These are phyloP conservation scores for Kregervanrija fluxuum DNA, from an alignment of 805 yeast species.

Conservation along the genomic window DNA sequence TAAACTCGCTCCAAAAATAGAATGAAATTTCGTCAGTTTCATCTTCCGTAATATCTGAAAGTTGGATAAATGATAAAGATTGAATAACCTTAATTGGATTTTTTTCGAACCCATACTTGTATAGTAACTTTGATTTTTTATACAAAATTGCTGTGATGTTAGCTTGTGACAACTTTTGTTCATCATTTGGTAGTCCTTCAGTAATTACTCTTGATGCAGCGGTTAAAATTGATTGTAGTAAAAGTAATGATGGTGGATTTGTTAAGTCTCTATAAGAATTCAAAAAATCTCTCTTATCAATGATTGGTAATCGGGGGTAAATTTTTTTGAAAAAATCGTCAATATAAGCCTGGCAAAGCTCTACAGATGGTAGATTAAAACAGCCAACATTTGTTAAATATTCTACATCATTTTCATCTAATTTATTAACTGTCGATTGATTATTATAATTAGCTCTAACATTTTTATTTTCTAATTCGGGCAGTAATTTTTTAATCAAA, in stretches of 20 bases:
- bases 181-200: constrained; percentile 47
- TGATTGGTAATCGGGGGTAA: constrained; percentile 60
- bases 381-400: constrained; percentile 60
- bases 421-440: not conserved
- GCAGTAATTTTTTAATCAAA: too few species aligned
- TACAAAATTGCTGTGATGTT: constrained; percentile 9
- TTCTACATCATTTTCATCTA: constrained; percentile 45
- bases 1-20: constrained; percentile 14
- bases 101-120: constrained; percentile 58
- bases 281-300: constrained; percentile 57
- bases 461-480: constrained; percentile 21
- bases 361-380: constrained; percentile 54
- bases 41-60: constrained; percentile 16
- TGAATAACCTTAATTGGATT: constrained; percentile 55
- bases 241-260: constrained; percentile 51
- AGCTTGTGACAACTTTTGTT: constrained; percentile 28
- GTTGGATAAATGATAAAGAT: constrained; percentile 23
- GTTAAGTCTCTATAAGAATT: constrained; percentile 43
- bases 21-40: constrained; percentile 1
- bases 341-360: constrained; percentile 56
- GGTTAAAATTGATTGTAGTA: constrained; percentile 58
- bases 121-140: constrained; percentile 52
- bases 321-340: constrained; percentile 53
- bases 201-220: constrained; percentile 56
- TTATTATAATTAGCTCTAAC: constrained; percentile 7